phyloP scores from a whole-genome alignment of 345 rosid genomes.

The Moricandia moricandioides region DNA sequence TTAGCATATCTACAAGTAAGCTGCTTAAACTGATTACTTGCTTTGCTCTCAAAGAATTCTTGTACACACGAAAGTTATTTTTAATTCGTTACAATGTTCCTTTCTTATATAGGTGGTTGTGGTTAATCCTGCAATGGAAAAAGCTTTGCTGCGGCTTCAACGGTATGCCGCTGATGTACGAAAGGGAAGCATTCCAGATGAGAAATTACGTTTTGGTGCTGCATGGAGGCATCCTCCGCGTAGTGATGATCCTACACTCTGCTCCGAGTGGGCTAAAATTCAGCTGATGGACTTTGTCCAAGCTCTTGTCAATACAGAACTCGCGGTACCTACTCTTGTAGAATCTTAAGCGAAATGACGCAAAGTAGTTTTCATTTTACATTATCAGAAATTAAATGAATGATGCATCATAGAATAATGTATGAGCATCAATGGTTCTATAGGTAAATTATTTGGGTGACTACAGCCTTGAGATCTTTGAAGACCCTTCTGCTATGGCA shows the following conservation, averaged over 20 bases:
- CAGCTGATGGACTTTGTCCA: conserved; percentile 93
- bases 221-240: conserved; percentile 92
- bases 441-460: conserved; percentile 88
- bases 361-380: neutral
- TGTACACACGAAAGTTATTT: neutral
- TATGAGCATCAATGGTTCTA: neutral
- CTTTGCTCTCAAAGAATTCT: conserved; percentile 2
- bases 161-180: conserved; percentile 68
- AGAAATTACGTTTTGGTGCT: conserved; percentile 77
- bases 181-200: conserved; percentile 60
- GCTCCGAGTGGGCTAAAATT: conserved; percentile 76
- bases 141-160: conserved; percentile 59
- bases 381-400: too few relatives aligned
- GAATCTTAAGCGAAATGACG: neutral
- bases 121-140: conserved; percentile 94
- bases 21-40: conserved; percentile 15
- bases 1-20: conserved; percentile 82
- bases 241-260: conserved; percentile 39
- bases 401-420: too few relatives aligned
- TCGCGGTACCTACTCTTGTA: conserved; percentile 50
- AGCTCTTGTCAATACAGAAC: conserved; percentile 63
- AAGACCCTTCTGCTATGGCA: conserved; percentile 87
- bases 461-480: conserved; percentile 81
- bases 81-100: neutral
- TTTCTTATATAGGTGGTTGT: conserved; percentile 53